Evolutionary conservation across 441 rosid genomes (phyloP).

Genomic region (Geranium incanum): DNA sequence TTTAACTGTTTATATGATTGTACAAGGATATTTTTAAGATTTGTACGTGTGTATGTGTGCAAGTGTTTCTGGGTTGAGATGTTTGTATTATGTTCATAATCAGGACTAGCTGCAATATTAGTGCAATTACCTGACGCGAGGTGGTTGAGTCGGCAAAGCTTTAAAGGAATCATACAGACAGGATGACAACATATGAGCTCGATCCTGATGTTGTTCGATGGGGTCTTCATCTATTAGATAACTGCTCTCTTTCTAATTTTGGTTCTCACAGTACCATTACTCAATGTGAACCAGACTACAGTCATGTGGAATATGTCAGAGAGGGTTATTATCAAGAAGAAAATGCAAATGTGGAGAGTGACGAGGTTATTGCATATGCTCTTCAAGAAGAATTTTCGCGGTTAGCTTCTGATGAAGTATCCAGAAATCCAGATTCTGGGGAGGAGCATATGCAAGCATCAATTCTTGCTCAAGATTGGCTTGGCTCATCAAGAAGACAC

Average conservation of each 20-base stretch:
- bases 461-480: slow-evolving; percentile 65
- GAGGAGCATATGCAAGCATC: slow-evolving; percentile 26
- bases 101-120: neutral
- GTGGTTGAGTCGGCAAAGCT: neutral
- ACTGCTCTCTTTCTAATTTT: slow-evolving; percentile 45
- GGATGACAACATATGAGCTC: slow-evolving; percentile 32
- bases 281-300: slow-evolving; percentile 35
- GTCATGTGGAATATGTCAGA: slow-evolving; percentile 41
- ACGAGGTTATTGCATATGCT: slow-evolving; percentile 69
- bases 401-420: slow-evolving; percentile 50
- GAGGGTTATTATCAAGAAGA: slow-evolving; percentile 50
- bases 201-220: slow-evolving; percentile 82
- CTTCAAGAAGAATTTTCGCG: slow-evolving; percentile 73
- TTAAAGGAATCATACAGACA: slow-evolving; percentile 16
- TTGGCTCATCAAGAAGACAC: slow-evolving; percentile 23
- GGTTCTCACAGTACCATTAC: slow-evolving; percentile 48
- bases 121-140: neutral
- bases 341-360: slow-evolving; percentile 43
- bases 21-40: neutral
- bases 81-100: neutral
- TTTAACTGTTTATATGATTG: neutral
- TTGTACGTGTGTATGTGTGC: neutral
- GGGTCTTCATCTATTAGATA: slow-evolving; percentile 65
- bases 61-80: neutral
- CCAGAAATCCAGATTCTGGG: slow-evolving; percentile 29